Evolutionary conservation across 2,329 filamentous ascomycete genomes (phyloP), one percentile per base, ranked within the genome.

Genomic region (Fonsecaea nubica): DNA sequence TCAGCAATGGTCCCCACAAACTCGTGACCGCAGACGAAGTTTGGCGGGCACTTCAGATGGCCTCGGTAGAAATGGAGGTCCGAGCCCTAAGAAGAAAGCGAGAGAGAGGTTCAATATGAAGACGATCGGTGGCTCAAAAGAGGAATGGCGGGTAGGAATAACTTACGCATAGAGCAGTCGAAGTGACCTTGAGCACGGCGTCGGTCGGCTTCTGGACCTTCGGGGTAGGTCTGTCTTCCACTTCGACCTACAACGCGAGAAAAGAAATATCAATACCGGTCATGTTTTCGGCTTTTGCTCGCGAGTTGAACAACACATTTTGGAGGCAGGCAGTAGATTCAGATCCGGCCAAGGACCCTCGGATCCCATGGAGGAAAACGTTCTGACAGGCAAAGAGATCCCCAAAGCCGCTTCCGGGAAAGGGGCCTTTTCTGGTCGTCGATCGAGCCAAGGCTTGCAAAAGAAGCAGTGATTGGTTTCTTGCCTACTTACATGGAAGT

Each of bases 11-110:
- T 72, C 2, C 84, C 85, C 0, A 86, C 82, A 40, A 83, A 84
- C 70, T 87, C 84, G 67, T 87, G 84, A n/a, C 85, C 85, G 0
- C 86, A 77, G 4, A 85, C 78, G 1, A 79, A 79, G 15, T 84
- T 83, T 0, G 78, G 76, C 4, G 78, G 69, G 55, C 80, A 81
- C 1, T 80, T 83, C 0, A 84, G 78, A 69, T 87, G 80, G n/a
- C 85, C 85, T 64, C 84, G 82, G 66, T 80, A 76, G 69, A 87
- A 87, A 71, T 88, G 85, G 13, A 87, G 75, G 71, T 87, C 85
- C 0, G 82, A 83, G 32, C 84, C 84, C 73, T 85, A 85, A 66
- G 83, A 83, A 12, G 81, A 81, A 0, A 80, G 58, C 82, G 77
- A 12, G 75, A 75, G 38, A 85, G 25, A 25, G 2, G 25, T 25